phyloP scores from a whole-genome alignment of 805 yeast genomes.

The Saccharomycopsis oosterbeekiorum region DNA sequence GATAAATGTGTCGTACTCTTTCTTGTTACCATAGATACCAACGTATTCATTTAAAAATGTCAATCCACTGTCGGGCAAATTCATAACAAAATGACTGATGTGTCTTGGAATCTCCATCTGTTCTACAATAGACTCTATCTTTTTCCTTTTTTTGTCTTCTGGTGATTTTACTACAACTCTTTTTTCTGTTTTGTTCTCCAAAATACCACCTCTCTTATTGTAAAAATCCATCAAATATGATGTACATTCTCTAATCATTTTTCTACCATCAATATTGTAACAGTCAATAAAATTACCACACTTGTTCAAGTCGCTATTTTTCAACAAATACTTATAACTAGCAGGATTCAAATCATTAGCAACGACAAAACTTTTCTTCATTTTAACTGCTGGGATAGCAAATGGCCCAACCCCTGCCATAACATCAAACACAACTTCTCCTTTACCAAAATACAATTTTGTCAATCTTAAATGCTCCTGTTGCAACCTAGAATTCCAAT shows the following conservation, averaged over 20 bases:
- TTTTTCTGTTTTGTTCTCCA: slow-evolving; percentile 24
- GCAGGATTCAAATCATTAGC: slow-evolving; percentile 94
- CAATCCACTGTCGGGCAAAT: slow-evolving; percentile 87
- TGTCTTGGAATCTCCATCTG: slow-evolving; percentile 38
- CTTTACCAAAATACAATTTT: slow-evolving; percentile 40
- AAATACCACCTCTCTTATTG: slow-evolving; percentile 25
- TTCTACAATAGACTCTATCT: slow-evolving; percentile 22
- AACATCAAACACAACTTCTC: slow-evolving; percentile 82
- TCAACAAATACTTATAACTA: slow-evolving; percentile 57
- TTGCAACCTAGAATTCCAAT: slow-evolving; percentile 93
- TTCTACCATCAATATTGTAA: slow-evolving; percentile 72
- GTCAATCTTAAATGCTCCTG: slow-evolving; percentile 88
- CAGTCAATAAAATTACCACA: slow-evolving; percentile 49
- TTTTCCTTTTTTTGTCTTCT: slow-evolving; percentile 21
- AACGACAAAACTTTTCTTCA: slow-evolving; percentile 59
- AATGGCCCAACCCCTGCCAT: slow-evolving; percentile 99
- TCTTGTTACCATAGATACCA: slow-evolving; percentile 50
- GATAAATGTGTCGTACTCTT: slow-evolving; percentile 28
- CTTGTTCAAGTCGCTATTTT: slow-evolving; percentile 57
- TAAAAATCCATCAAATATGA: slow-evolving; percentile 39
- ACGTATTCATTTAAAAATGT: slow-evolving; percentile 68
- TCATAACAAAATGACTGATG: slow-evolving; percentile 80
- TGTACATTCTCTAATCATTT: slow-evolving; percentile 59
- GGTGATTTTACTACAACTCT: slow-evolving; percentile 2
- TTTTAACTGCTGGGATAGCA: slow-evolving; percentile 88